Percentiles rank a stretch among this genome's conserved stretches.
Conservation (phyloP, 2,329 filamentous ascomycete species). For the Helotiales sp. region DNA sequence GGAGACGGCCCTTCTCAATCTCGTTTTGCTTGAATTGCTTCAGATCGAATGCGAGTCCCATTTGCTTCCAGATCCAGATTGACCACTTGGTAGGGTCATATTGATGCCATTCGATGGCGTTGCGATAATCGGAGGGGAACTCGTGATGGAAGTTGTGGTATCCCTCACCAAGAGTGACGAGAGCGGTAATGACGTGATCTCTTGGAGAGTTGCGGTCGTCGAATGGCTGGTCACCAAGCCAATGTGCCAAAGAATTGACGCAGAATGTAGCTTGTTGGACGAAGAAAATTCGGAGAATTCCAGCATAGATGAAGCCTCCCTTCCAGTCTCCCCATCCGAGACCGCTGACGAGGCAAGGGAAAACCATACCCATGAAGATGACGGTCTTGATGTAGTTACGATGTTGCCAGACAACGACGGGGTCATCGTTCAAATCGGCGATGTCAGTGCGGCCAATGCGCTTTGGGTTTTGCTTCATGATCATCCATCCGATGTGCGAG, state of each 20-base stretch:
- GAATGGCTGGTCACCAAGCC: constrained; percentile 90
- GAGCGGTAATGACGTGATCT: constrained; percentile 84
- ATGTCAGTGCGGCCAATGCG: constrained; percentile 87
- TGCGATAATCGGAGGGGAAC: constrained; percentile 91
- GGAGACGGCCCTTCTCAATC: constrained; percentile 88
- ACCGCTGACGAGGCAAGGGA: constrained; percentile 77
- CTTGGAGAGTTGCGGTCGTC: constrained; percentile 91
- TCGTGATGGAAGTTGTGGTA: constrained; percentile 98
- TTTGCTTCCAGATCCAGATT: constrained; percentile 83
- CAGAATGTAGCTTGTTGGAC: constrained; percentile 93
- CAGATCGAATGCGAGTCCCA: constrained; percentile 83
- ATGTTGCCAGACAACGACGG: constrained; percentile 87
- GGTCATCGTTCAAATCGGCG: constrained; percentile 84
- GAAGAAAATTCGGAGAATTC: constrained; percentile 86
- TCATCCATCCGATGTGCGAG: constrained; percentile 88
- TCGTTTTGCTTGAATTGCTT: constrained; percentile 93
- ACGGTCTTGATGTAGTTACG: constrained; percentile 83
- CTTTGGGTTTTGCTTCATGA: constrained; percentile 93
- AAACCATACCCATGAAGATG: constrained; percentile 74
- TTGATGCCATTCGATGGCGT: constrained; percentile 88
- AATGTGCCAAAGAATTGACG: constrained; percentile 89
- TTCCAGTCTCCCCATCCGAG: constrained; percentile 81
- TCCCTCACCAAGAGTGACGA: constrained; percentile 84
- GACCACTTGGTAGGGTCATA: constrained; percentile 92
- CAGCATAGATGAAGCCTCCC: constrained; percentile 83